Evolutionary conservation across 2,329 filamentous ascomycete species (phyloP), one percentile per base, ranked within the genome.

Genomic region (Aspergillus transmontanensis): DNA sequence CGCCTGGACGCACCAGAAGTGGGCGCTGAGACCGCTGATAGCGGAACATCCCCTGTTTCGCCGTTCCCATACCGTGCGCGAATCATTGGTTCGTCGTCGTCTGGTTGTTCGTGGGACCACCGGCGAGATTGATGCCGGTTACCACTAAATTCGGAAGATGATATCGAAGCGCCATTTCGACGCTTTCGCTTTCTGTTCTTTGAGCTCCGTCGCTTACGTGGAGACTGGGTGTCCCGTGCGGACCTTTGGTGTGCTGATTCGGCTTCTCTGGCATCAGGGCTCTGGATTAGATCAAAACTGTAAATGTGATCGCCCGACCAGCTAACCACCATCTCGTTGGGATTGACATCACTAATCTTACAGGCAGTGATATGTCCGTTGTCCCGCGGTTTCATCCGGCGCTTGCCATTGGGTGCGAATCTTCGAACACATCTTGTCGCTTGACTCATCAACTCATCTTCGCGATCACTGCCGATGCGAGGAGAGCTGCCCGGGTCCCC

Each of bases 231-330:
- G 54, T 63, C 72, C 53, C 71, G 71, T 12, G 72, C 60, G 1
- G 69, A 68, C 14, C 71, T 68, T 21, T 72, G 65, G 55, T 65
- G 64, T 39, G 73, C 68, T 19, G 72, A 69, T 26, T 78, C 71
- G 16, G 64, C 59, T 23, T 86, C 84, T 61, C 78, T 75, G 9
- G 83, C 84, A 76, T 88, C 86, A 2, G 86, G 83, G 67, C 83
- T 85, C 55, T 83, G 82, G 50, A 88, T 76, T 19, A 90, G 81
- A 70, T 90, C 87, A 70, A 90, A 90, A 68, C 85, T 86, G 75
- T 89, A 88, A 57, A 90, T 87, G 65, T 87, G 83, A 65, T 89
- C 87, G 26, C 86, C 87, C 23, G 87, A 89, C 88, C 88, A 90
- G 68, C 87, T 90, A 26, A 86, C 88, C 16, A 90, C 76, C 70